Evolutionary conservation across 495 filamentous ascomycete species (phyloP).

Genomic region (Penicillium paradoxum): DNA sequence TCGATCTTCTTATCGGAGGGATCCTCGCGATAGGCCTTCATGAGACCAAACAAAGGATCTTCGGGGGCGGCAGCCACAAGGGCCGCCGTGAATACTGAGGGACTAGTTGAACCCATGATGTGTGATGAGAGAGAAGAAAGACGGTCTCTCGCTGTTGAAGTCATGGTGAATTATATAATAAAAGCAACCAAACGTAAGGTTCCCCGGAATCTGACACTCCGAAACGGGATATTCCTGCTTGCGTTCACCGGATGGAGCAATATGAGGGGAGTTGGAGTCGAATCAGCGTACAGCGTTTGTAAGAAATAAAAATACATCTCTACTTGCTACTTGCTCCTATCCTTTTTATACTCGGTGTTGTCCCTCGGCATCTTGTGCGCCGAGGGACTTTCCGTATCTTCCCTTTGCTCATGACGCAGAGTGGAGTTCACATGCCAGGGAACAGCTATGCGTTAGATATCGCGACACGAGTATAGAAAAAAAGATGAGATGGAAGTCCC

Average conservation of each 20-base stretch:
- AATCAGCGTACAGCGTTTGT: conserved; percentile 11
- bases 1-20: conserved; percentile 85
- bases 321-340: too few relatives aligned
- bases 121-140: conserved; percentile 40
- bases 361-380: conserved; percentile 1
- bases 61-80: conserved; percentile 86
- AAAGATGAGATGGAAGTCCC: too few relatives aligned
- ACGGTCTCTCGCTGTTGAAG: conserved; percentile 30
- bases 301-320: neutral
- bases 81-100: conserved; percentile 71
- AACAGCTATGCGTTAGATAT: too few relatives aligned
- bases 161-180: conserved; percentile 12
- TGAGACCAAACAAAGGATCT: conserved; percentile 91
- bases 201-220: conserved; percentile 24
- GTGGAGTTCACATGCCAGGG: conserved; percentile 6
- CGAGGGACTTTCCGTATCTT: conserved; percentile 1
- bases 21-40: conserved; percentile 83
- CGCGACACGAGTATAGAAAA: too few relatives aligned
- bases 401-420: neutral
- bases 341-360: too few relatives aligned
- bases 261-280: conserved; percentile 22
- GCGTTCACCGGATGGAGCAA: conserved; percentile 32
- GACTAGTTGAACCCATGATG: conserved; percentile 41
- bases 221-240: conserved; percentile 25
- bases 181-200: neutral